Base-by-base conservation (phyloP, 768 basidiomycete genomes). In the Lactarius evosmus region DNA sequence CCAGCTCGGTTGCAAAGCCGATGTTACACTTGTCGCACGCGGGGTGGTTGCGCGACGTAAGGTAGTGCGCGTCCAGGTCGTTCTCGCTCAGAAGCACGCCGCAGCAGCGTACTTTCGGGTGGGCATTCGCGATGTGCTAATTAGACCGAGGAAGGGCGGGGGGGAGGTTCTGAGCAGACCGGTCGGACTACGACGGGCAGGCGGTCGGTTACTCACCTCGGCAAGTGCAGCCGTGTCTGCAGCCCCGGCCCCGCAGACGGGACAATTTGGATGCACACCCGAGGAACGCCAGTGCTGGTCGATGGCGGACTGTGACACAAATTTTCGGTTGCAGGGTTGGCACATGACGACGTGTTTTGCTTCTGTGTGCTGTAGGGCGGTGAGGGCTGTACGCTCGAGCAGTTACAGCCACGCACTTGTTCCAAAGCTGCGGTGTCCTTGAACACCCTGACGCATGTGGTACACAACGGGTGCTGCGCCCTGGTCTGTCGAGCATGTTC, bases 211-310 rank as follows among this genome's bases (percentile, higher is more conserved):
- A 5, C 66, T 60, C 54, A 67, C 66, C 57, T 56, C 53, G 22
- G 58, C 62, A 29, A 67, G 62, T 33, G 63, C 63, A n/a, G 3
- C 25, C 33, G 53, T 56, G 49, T 65, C 58, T 1, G 49, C 12
- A 7, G 62, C 52, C 25, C 63, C 34, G 25, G 57, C 54, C 0
- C 56, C 62, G 33, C 66, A 67, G n/a, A 65, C 32, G 30, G 58
- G 52, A 44, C 66, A 67, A 9, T 59, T 59, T 7, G 63, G 58
- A 54, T 64, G 66, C 5, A 63, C 57, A n/a, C 53, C 33, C 12
- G 57, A 67, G 46, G 62, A 54, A 30, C 62, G 63, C 66, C 58
- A 60, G 49, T 60, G 63, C 56, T 67, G 66, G n/a, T 65, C 63
- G 30, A 67, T 36, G n/a, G 66, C 62, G n/a, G 63, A 40, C n/a